A percentile compares a stretch with the other conserved stretches of the same genome.
Conservation (phyloP, 1,284 basidiomycete species). For the Sporisorium iseilematis-ciliati region DNA sequence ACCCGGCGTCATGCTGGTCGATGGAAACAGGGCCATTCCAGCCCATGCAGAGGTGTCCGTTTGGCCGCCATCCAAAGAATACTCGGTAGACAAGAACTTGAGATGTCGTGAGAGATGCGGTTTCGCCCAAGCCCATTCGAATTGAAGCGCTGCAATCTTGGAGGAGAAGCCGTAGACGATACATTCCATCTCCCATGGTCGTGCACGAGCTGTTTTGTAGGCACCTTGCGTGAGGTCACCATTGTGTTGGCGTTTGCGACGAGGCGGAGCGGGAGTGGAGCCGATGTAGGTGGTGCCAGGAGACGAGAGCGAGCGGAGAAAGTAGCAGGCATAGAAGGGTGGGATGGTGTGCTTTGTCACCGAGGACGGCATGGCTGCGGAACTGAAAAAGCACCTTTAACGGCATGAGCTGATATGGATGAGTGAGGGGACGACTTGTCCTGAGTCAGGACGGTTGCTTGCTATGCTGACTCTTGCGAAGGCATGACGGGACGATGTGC, state of each 20-base stretch:
- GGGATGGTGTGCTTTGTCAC: conserved; percentile 77
- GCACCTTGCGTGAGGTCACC: conserved; percentile 83
- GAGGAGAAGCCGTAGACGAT: conserved; percentile 89
- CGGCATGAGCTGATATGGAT: neutral
- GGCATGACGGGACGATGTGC: neutral
- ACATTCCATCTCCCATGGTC: conserved; percentile 92
- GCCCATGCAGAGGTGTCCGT: conserved; percentile 10
- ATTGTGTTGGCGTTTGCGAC: conserved; percentile 86
- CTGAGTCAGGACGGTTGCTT: neutral
- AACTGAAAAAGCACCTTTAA: too few relatives aligned
- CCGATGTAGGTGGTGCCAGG: conserved; percentile 77
- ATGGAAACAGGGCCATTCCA: conserved; percentile 51
- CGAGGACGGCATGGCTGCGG: conserved; percentile 43
- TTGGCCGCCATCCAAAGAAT: neutral
- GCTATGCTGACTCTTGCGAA: neutral
- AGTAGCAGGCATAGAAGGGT: conserved; percentile 87
- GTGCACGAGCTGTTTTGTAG: conserved; percentile 77
- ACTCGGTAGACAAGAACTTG: conserved; percentile 40
- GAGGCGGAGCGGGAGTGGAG: conserved; percentile 83
- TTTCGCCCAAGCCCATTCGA: conserved; percentile 94
- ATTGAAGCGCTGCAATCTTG: conserved; percentile 83
- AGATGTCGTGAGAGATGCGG: conserved; percentile 73
- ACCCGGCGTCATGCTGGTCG: conserved; percentile 37
- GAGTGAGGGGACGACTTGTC: neutral
- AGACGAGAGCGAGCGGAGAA: conserved; percentile 74